Base-by-base conservation (phyloP, 768 basidiomycete species). In the Kwoniella botswanensis region DNA sequence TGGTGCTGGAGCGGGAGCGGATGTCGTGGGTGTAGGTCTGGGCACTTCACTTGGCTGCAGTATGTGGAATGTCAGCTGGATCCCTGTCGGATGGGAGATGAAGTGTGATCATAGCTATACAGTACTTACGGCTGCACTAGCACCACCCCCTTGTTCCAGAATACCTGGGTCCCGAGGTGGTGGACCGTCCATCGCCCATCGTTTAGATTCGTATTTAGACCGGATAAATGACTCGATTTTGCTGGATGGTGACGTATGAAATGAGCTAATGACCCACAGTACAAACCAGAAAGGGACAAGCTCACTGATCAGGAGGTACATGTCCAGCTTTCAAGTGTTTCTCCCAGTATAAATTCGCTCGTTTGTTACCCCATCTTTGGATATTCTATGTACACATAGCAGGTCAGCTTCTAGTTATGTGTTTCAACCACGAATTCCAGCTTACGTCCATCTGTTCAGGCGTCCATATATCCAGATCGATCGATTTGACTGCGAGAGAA, bases 211-310 rank as follows among this genome's bases (percentile, higher is more conserved):
- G 82, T 99, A 99, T 83, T 99, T 98, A 22, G 93, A 94, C 61
- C 96, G 91, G 71, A 98, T 92, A 84, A 94, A 98, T 0, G 93
- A 94, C 68, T 98, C 96, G 87, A 98, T 94, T 88, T 98, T 98
- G 83, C 95, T 96, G 80, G n/a, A 67, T 21, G 11, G 3, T 3
- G 21, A 43, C 15, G 11, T 12, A 50, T 57, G 7, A 18, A 22
- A 43, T 46, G 65, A 50, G 55, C 42, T 67, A 24, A 35, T 22
- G 24, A 9, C 21, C 35, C 17, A 12, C 15, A 4, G 6, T 12
- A 13, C 24, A 35, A 10, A 22, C 2, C 26, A 15, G n/a, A 15
- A 6, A 22, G 18, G 22, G 17, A 13, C 4, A 4, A 46, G 18
- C 93, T 79, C 77, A 98, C 95, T 98, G 96, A 75, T 99, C 96